Evolutionary conservation across 2,329 filamentous ascomycete species (phyloP), one percentile per base, ranked within the genome.

Genomic region (Colletotrichum magnum): DNA sequence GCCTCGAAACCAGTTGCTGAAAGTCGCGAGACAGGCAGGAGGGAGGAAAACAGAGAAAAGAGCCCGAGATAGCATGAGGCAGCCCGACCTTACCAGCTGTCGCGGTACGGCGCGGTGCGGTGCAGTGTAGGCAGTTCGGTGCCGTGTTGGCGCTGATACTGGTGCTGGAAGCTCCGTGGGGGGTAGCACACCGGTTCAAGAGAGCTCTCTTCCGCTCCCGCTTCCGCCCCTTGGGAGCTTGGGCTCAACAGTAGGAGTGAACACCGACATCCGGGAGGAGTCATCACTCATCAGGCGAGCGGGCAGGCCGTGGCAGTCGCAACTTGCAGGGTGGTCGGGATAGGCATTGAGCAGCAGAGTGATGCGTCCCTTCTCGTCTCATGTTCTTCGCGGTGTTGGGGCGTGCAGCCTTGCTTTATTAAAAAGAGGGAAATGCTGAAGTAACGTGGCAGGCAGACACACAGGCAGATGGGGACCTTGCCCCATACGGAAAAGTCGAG

Each of bases 381-480:
- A 69, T 69, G 41, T 69, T 60, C 52, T 12, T 50, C 16, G 18
- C 51, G 58, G 24, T 45, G 65, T 41, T 60, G 66, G 66, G 52
- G 66, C 57, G 66, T 69, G 66, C 62, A 66, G 66, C 56, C 62
- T 59, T 57, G 62, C 51, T 69, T 66, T 66, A 60, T 66, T 66
- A 60, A 66, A 66, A 48, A 60, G 51, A 69, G 50, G 56, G 43
- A 66, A 69, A 60, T 60, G 50, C 39, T 66, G 54, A 61, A 69
- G 66, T 69, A 69, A 69, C 66, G 62, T 69, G 66, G 66, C 62
- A 36, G 32, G 32, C 32, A 36, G 32, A 6, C 32, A 36, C 32
- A 36, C 32, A 36, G 32, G 32, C 32, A 69, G 50, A 69, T 66
- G 66, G 66, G 52, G 62, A 61, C 66, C 39, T 69, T 69, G 66